These are phyloP conservation scores for Pichia cephalocereana DNA, from an alignment of 805 yeast genomes.

Conservation along the genomic window DNA sequence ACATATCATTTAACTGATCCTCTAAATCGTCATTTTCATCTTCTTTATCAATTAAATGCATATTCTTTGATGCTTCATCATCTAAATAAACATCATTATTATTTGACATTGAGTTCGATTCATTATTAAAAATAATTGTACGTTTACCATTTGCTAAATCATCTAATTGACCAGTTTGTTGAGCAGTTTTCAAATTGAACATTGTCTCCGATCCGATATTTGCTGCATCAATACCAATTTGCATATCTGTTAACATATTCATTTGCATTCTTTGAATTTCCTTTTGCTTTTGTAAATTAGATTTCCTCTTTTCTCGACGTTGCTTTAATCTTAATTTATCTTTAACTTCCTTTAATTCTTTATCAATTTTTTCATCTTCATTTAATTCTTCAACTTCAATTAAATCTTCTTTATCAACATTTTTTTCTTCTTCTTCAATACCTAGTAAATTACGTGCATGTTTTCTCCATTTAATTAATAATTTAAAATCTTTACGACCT, in stretches of 20 bases:
- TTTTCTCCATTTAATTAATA: conserved; percentile 79
- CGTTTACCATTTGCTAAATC: conserved; percentile 72
- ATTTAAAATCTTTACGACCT: conserved; percentile 89
- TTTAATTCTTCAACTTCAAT: conserved; percentile 63
- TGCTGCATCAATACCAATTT: conserved; percentile 90
- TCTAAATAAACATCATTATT: conserved; percentile 31
- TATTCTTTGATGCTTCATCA: conserved; percentile 12
- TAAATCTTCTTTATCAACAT: conserved; percentile 33
- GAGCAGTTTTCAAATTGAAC: conserved; percentile 78
- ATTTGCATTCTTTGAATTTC: conserved; percentile 88
- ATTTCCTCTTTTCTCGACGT: conserved; percentile 75
- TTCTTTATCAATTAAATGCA: conserved; percentile 22
- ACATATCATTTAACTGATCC: conserved; percentile 76
- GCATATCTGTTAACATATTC: conserved; percentile 90
- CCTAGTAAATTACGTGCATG: conserved; percentile 74
- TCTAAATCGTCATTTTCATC: conserved; percentile 66
- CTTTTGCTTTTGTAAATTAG: conserved; percentile 77
- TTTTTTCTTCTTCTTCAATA: conserved; percentile 44
- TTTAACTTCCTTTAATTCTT: conserved; percentile 67
- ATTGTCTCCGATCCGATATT: conserved; percentile 67
- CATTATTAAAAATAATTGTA: conserved; percentile 51
- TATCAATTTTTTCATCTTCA: conserved; percentile 85
- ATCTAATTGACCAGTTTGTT: conserved; percentile 73
- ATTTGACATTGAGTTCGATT: conserved; percentile 30
- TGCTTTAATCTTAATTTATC: conserved; percentile 59